These are phyloP conservation scores for Candida cerambycidarum DNA, from an alignment of 805 yeast genomes.

Conservation along the genomic window DNA sequence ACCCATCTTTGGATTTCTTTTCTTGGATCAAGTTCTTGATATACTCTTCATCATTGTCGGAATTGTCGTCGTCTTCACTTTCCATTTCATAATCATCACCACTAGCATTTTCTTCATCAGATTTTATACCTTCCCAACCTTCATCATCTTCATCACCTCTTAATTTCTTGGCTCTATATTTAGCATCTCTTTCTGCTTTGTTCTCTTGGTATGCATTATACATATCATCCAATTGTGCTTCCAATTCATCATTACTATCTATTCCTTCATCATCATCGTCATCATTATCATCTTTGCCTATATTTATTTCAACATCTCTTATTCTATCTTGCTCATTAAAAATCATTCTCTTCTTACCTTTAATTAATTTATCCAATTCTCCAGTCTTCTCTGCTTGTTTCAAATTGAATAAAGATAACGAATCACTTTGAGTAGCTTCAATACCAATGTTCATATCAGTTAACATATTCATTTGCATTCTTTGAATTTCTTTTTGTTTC, in stretches of 20 bases:
- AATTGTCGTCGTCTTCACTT: constrained; percentile 40
- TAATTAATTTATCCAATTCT: constrained; percentile 64
- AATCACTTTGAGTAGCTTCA: constrained; percentile 82
- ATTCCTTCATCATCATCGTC: constrained; percentile 37
- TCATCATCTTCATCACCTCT: constrained; percentile 78
- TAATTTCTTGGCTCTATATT: constrained; percentile 63
- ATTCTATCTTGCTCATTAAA: constrained; percentile 56
- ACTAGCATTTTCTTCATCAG: constrained; percentile 41
- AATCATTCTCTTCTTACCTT: constrained; percentile 70
- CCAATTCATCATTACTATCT: constrained; percentile 66
- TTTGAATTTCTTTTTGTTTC: constrained; percentile 81
- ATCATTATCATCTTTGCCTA: constrained; percentile 48
- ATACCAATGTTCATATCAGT: constrained; percentile 91
- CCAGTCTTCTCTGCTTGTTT: constrained; percentile 89
- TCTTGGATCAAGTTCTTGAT: constrained; percentile 57
- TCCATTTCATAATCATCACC: constrained; percentile 46
- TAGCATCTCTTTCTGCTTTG: constrained; percentile 68
- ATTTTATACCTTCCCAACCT: constrained; percentile 71
- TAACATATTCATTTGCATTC: constrained; percentile 96
- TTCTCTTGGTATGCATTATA: constrained; percentile 67
- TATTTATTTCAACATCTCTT: constrained; percentile 56
- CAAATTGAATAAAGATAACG: constrained; percentile 78
- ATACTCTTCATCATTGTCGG: constrained; percentile 72
- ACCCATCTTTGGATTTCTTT: constrained; percentile 30
- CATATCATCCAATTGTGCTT: constrained; percentile 80